Base-by-base conservation (phyloP, 2,329 filamentous ascomycete genomes). In the Claviceps arundinis region DNA sequence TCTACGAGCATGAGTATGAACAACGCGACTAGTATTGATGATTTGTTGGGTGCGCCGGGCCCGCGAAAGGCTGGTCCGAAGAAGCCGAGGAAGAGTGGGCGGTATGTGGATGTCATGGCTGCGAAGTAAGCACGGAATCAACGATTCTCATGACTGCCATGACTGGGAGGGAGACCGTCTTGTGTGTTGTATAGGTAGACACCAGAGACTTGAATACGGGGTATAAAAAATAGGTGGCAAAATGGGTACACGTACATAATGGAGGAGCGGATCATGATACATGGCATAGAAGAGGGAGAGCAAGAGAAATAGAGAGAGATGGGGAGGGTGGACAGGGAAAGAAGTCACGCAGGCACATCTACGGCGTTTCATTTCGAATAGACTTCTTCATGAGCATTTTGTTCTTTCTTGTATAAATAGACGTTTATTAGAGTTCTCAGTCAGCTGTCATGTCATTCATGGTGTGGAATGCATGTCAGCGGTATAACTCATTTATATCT, bases 91-190 rank as follows among this genome's bases (percentile, higher is more conserved):
- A 95, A 89, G 74, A 82, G 84, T 22, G 85, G 89, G 34, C 76
- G 90, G 30, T 98, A 98, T 73, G 84, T 98, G 34, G 93, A 98
- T 76, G 89, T 98, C 55, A 96, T 97, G 89, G 86, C 85, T 9
- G 84, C 87, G 62, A 77, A 69, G 30, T 34, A 34, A 34, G 30
- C 30, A 34, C 9, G 30, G 30, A 11, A 34, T 34, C 3, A 4
- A 34, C 30, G 30, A 4, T 34, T 34, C 30, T 24, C 42, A 44
- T 44, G 42, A 26, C 24, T 40, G 16, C n/a, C 38, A 16, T n/a
- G 38, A 14, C 3, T 14, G 22, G 8, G 30, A 11, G 22, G 8
- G 30, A 11, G 30, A 44, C 13, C 4, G 13, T 34, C 26, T 19
- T 37, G 26, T 46, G 17, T 19, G 9, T 14, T 11, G n/a, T 7